Evolutionary conservation across 768 basidiomycete species (phyloP), one percentile per base, ranked within the genome.

Genomic region (Scleroderma bovista): DNA sequence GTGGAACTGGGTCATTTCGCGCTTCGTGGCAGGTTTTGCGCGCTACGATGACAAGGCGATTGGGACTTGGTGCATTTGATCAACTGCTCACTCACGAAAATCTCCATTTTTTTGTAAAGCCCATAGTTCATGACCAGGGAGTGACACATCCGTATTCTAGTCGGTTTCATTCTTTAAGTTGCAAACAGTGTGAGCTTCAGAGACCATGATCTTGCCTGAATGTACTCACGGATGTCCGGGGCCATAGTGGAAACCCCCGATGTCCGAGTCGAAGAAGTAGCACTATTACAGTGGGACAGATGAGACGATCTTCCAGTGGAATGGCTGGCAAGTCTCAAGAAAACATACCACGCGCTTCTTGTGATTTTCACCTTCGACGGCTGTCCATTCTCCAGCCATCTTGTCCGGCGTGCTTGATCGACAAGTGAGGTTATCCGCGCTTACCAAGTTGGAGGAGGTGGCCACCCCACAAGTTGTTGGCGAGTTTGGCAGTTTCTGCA

Each of bases 101-200:
- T 99, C 69, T 99, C 96, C 96, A 99, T 99, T 72, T 93, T 93
- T 72, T 97, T 97, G 75, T 99, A 99, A 16, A 99, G 72, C 17
- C 94, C 93, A 67, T 97, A 97, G 71, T 98, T 99, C 96, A 99
- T 99, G 49, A 99, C 96, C 46, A 99, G 77, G 11, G 94, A 94
- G 71, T 99, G 96, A 65, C 94, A 97, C 96, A 99, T 99, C 58
- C 95, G 85, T 75, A 98, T 96, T 32, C 96, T 80, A 19, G 95
- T 97, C 6, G 95, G 95, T 64, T 96, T 95, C 93, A 96, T 96
- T 32, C 90, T 93, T 40, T 33, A 16, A 19, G 31, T 44, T 52
- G 24, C 6, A 22, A 20, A 51, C 53, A n/a, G 38, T 46, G 47
- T 19, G 19, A 44, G 36, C 8, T 37, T 47, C 23, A 4, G 23